Conservation (phyloP, 176 grass and related monocot species). For the Ensete glaucum region DNA sequence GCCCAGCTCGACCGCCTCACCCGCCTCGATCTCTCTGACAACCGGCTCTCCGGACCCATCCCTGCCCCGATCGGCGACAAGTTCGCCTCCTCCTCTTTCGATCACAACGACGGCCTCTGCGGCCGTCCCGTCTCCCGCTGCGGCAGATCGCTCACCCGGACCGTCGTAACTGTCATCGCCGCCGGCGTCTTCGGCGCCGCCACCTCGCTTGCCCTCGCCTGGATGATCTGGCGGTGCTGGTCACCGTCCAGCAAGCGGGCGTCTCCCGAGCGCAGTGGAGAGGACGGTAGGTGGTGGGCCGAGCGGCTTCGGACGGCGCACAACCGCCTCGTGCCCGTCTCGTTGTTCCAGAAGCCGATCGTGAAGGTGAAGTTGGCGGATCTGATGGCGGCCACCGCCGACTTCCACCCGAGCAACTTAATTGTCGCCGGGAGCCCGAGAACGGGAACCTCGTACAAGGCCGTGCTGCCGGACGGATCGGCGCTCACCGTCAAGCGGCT, state of each 20-base stretch:
- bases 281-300: conserved; percentile 81
- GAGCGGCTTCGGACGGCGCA: conserved; percentile 64
- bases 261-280: conserved; percentile 10
- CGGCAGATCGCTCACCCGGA: conserved; percentile 12
- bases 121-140: conserved; percentile 42
- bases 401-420: conserved; percentile 72
- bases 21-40: conserved; percentile 61
- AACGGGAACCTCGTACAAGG: conserved; percentile 64
- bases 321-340: conserved; percentile 63
- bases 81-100: conserved; percentile 39
- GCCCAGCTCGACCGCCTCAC: conserved; percentile 52
- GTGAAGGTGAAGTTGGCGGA: conserved; percentile 94
- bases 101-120: conserved; percentile 51
- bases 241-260: conserved; percentile 18
- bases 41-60: conserved; percentile 53
- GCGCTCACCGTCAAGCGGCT: conserved; percentile 86
- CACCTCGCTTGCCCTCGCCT: conserved; percentile 62
- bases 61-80: conserved; percentile 34
- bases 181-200: conserved; percentile 79
- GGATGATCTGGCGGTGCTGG: conserved; percentile 66
- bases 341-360: conserved; percentile 97
- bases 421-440: conserved; percentile 74
- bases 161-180: conserved; percentile 60
- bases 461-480: conserved; percentile 73
- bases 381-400: conserved; percentile 70